Evolutionary conservation across 768 basidiomycete genomes (phyloP).

Genomic region (Tricholoma sp.): DNA sequence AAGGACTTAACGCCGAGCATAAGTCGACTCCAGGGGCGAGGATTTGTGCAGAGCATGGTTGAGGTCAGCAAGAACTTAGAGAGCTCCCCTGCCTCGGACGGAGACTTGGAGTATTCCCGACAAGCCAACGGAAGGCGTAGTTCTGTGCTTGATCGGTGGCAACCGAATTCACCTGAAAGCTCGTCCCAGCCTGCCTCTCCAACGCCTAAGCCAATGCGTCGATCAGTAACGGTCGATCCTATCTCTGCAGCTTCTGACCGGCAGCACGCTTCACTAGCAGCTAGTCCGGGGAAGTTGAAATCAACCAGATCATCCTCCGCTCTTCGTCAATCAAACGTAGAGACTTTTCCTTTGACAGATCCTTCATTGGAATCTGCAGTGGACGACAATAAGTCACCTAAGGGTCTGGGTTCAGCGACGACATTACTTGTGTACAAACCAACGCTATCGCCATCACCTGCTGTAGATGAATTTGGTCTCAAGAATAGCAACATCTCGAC

Average conservation of each 20-base stretch:
- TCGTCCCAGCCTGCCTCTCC: conserved; percentile 35
- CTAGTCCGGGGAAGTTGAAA: conserved; percentile 9
- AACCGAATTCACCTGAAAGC: conserved; percentile 25
- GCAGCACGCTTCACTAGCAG: conserved; percentile 14
- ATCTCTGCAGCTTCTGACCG: conserved; percentile 7
- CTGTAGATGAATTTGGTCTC: conserved; percentile 46
- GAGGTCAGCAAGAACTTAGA: conserved; percentile 59
- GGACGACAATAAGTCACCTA: conserved; percentile 18
- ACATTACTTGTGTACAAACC: conserved; percentile 64
- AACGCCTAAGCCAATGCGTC: conserved; percentile 35
- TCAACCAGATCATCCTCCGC: conserved; percentile 23
- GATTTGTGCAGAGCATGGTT: conserved; percentile 82
- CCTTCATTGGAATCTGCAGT: conserved; percentile 1
- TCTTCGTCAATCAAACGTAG: conserved; percentile 4
- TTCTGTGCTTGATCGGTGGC: conserved; percentile 75
- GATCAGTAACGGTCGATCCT: conserved; percentile 31
- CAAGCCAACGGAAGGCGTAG: conserved; percentile 32
- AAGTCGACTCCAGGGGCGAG: conserved; percentile 76
- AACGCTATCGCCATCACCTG: conserved; percentile 38
- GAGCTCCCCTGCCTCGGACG: conserved; percentile 29
- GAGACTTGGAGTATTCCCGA: conserved; percentile 27
- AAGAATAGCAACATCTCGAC: conserved; percentile 22
- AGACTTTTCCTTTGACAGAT: conserved; percentile 1
- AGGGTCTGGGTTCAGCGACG: conserved; percentile 65
- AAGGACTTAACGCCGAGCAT: conserved; percentile 82